These are phyloP conservation scores for Plasmodium falciparum DNA, from an alignment of 169 alveolate species.

Conservation along the genomic window DNA sequence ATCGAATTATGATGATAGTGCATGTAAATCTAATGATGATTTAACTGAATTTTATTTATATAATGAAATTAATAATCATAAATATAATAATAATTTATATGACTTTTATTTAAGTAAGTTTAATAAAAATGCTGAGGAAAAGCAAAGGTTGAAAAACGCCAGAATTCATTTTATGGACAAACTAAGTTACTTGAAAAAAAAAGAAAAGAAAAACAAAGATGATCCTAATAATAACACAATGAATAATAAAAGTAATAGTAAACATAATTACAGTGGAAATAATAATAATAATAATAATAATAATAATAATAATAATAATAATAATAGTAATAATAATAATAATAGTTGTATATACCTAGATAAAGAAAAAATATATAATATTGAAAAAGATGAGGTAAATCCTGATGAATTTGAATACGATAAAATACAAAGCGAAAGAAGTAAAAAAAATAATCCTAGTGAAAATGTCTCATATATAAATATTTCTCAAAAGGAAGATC, in stretches of 20 bases:
- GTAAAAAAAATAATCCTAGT: background rate
- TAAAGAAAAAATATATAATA: too few species aligned
- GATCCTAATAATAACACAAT: constrained; percentile 1
- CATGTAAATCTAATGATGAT: constrained; percentile 39
- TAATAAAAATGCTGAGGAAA: constrained; percentile 56
- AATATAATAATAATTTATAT: constrained; percentile 61
- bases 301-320: background rate
- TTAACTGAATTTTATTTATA: constrained; percentile 58
- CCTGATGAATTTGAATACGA: too few species aligned
- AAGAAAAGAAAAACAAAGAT: background rate
- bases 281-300: background rate
- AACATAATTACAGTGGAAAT: background rate
- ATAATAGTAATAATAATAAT: background rate
- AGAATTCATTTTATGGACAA: constrained; percentile 17
- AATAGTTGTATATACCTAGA: background rate
- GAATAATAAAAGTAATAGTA: background rate
- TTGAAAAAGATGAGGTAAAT: too few species aligned
- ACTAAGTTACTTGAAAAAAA: background rate
- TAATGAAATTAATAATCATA: constrained; percentile 67
- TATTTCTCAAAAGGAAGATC: too few species aligned
- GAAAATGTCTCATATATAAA: background rate
- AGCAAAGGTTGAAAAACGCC: constrained; percentile 20
- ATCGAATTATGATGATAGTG: constrained; percentile 46
- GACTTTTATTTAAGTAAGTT: constrained; percentile 56
- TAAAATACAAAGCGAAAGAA: too few species aligned